These are phyloP conservation scores for Fusarium aywerte DNA, from an alignment of 2,329 filamentous ascomycete species.

Conservation along the genomic window DNA sequence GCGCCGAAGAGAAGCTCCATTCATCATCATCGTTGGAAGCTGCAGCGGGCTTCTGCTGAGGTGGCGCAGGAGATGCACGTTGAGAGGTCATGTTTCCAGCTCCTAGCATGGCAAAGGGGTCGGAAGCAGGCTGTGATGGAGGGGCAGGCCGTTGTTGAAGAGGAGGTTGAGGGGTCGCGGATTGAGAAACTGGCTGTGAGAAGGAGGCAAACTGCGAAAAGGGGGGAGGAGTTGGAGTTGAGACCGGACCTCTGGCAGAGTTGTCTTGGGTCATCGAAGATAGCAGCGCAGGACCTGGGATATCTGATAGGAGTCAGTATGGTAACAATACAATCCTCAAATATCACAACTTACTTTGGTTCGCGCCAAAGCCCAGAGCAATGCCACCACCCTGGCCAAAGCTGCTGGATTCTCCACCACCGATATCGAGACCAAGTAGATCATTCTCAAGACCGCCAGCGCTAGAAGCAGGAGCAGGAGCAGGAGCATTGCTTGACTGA, in stretches of 20 bases:
- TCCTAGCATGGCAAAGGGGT: constrained; percentile 65
- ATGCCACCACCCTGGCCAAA: constrained; percentile 85
- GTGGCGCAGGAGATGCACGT: constrained; percentile 45
- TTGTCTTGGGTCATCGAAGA: constrained; percentile 72
- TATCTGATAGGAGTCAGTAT: constrained; percentile 56
- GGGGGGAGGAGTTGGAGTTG: constrained; percentile 58
- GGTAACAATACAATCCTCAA: not conserved
- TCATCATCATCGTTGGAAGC: constrained; percentile 79
- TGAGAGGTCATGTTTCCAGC: constrained; percentile 39
- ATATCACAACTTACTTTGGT: constrained; percentile 66
- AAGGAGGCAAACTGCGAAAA: constrained; percentile 68
- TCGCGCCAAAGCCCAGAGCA: constrained; percentile 79
- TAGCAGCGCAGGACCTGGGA: constrained; percentile 72
- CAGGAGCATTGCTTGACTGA: constrained; percentile 44
- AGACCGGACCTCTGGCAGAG: constrained; percentile 61
- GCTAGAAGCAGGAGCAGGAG: constrained; percentile 52
- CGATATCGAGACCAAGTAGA: constrained; percentile 86
- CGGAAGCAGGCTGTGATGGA: constrained; percentile 56
- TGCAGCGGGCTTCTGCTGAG: constrained; percentile 44
- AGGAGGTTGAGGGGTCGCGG: constrained; percentile 64
- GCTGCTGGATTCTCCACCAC: constrained; percentile 67
- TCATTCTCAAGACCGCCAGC: constrained; percentile 85
- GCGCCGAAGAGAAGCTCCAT: constrained; percentile 90
- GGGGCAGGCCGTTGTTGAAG: constrained; percentile 59
- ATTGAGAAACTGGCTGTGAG: constrained; percentile 63